A percentile compares a stretch with the other conserved stretches of the same genome.
Conservation (phyloP, 202 grass and related monocot genomes). For the Panicum hallii region DNA sequence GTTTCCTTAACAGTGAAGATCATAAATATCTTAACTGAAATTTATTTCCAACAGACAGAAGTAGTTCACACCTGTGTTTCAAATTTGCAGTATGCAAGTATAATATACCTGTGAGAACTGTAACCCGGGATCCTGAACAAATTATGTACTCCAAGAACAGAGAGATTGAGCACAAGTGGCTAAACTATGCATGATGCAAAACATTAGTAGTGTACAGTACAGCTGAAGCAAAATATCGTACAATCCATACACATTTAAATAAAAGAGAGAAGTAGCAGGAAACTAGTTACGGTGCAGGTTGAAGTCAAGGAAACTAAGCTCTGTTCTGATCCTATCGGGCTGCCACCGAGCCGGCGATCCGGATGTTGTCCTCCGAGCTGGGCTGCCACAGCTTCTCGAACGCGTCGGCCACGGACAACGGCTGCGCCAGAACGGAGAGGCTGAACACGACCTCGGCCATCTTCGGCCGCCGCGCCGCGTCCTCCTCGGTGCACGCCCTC, state of each 20-base stretch:
- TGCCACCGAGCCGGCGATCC: slow-evolving; percentile 39
- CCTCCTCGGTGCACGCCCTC: slow-evolving; percentile 66
- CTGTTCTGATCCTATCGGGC: slow-evolving; percentile 32
- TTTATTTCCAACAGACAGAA: too few species aligned
- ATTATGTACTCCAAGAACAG: background rate
- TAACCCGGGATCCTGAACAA: background rate
- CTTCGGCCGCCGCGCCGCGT: slow-evolving; percentile 51
- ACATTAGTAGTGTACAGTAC: background rate
- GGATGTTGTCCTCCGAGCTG: slow-evolving; percentile 53
- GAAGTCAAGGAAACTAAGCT: background rate
- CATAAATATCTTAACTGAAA: too few species aligned
- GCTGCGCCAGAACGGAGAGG: slow-evolving; percentile 57
- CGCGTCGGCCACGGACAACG: slow-evolving; percentile 33
- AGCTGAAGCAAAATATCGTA: background rate
- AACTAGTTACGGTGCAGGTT: background rate
- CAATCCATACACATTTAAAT: background rate
- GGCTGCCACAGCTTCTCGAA: slow-evolving; percentile 59
- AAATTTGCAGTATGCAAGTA: background rate
- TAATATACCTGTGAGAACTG: background rate
- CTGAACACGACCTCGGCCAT: slow-evolving; percentile 66
- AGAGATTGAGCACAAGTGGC: background rate
- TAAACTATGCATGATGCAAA: background rate
- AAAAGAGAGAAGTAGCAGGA: background rate
- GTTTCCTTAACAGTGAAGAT: too few species aligned
- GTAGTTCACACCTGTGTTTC: background rate